These are phyloP conservation scores for Trichoderma atrobrunneum DNA, from an alignment of 2,329 filamentous ascomycete species.

Conservation along the genomic window DNA sequence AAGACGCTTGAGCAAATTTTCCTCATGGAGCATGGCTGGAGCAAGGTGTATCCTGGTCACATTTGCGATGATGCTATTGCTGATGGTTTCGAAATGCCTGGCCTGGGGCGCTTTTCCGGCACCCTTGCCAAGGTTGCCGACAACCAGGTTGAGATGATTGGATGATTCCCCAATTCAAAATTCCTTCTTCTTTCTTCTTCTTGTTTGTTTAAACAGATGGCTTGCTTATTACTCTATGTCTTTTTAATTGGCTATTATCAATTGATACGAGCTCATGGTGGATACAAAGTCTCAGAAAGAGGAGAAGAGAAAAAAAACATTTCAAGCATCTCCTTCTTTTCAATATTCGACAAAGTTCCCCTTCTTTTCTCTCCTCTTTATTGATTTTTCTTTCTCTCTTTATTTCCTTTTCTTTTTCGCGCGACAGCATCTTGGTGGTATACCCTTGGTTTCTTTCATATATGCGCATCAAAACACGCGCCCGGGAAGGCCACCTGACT, in stretches of 20 bases:
- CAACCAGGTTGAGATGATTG: neutral
- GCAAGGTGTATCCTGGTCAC: constrained; percentile 32
- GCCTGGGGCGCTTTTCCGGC: constrained; percentile 42
- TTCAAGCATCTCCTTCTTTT: neutral
- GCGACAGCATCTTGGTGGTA: neutral
- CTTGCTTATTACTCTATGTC: neutral
- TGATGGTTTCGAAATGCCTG: constrained; percentile 38
- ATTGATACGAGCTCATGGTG: neutral
- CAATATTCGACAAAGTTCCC: neutral
- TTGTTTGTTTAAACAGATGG: neutral
- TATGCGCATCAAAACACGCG: neutral
- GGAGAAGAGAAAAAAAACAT: neutral
- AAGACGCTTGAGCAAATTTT: constrained; percentile 32
- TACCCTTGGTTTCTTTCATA: neutral
- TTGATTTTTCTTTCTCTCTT: neutral
- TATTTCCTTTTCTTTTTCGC: neutral
- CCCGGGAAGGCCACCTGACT: neutral
- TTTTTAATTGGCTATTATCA: neutral
- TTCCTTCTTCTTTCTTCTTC: neutral
- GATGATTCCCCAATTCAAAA: neutral
- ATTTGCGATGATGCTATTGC: constrained; percentile 32
- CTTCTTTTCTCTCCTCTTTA: neutral
- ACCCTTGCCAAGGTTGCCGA: constrained; percentile 24
- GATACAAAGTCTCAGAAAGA: neutral
- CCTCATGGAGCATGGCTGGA: constrained; percentile 40